These are phyloP conservation scores for Thelephora terrestris DNA, from an alignment of 1,284 basidiomycete species.

Conservation along the genomic window DNA sequence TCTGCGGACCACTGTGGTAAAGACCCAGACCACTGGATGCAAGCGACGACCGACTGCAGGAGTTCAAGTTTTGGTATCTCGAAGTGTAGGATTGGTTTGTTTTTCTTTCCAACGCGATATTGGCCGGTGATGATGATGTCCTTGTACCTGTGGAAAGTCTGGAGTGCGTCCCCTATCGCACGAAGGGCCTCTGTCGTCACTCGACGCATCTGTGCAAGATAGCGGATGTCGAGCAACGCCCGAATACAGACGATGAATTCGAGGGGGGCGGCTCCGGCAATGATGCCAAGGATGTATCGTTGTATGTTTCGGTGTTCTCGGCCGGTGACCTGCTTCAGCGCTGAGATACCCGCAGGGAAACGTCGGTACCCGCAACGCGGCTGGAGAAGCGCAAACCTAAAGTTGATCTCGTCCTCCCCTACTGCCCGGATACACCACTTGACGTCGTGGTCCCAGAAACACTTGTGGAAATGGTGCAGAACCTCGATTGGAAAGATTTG, in stretches of 20 bases:
- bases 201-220: not conserved
- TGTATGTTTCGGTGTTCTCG: not conserved
- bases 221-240: not conserved
- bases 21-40: slow-evolving; percentile 16
- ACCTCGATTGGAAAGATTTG: slow-evolving; percentile 4
- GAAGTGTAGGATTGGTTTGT: no score
- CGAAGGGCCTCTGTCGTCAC: not conserved
- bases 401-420: slow-evolving; percentile 5
- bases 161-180: not conserved
- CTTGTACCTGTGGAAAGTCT: not conserved
- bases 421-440: slow-evolving; percentile 8
- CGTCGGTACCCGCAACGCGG: not conserved
- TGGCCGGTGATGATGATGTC: not conserved
- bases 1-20: no score
- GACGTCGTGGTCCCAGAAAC: slow-evolving; percentile 6
- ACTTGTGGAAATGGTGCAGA: slow-evolving; percentile 4
- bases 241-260: not conserved
- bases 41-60: slow-evolving; percentile 21
- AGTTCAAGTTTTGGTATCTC: slow-evolving; percentile 15
- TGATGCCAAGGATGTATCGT: not conserved
- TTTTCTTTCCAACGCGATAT: not conserved
- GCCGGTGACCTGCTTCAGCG: not conserved
- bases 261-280: not conserved
- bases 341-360: not conserved
- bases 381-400: slow-evolving; percentile 7